phyloP scores from a whole-genome alignment of 2,329 filamentous ascomycete genomes.

The Arthrocladium fulminans region DNA sequence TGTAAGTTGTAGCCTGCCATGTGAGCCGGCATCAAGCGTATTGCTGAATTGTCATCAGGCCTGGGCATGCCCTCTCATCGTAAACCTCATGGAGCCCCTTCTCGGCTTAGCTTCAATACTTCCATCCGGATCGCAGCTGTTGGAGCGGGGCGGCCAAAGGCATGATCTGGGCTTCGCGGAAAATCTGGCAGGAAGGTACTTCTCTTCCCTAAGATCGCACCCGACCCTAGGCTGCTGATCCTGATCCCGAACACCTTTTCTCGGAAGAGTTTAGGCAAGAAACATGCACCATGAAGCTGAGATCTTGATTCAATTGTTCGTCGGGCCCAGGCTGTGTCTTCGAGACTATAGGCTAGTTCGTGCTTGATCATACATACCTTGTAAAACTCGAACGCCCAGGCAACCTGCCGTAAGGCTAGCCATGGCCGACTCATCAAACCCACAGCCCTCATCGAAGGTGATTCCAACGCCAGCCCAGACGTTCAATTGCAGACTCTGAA shows the following conservation, averaged over 20 bases:
- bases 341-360: slow-evolving; percentile 35
- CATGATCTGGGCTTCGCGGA: slow-evolving; percentile 41
- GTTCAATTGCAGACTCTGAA: slow-evolving; percentile 32
- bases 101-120: slow-evolving; percentile 21
- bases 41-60: slow-evolving; percentile 33
- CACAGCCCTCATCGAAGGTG: slow-evolving; percentile 42
- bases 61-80: neutral
- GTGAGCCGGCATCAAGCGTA: slow-evolving; percentile 29
- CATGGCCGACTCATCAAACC: slow-evolving; percentile 44
- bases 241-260: slow-evolving; percentile 46
- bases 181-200: slow-evolving; percentile 39
- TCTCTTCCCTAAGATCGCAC: slow-evolving; percentile 50
- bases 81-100: slow-evolving; percentile 5
- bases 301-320: slow-evolving; percentile 40
- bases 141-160: slow-evolving; percentile 15
- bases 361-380: slow-evolving; percentile 38
- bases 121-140: slow-evolving; percentile 1
- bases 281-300: slow-evolving; percentile 47
- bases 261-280: slow-evolving; percentile 39
- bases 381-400: slow-evolving; percentile 38
- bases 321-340: slow-evolving; percentile 39
- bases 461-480: slow-evolving; percentile 44
- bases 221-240: slow-evolving; percentile 45
- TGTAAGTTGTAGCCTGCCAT: slow-evolving; percentile 29
- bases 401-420: slow-evolving; percentile 42